Evolutionary conservation across 768 basidiomycete genomes (phyloP).

Genomic region (Serendipita indica): DNA sequence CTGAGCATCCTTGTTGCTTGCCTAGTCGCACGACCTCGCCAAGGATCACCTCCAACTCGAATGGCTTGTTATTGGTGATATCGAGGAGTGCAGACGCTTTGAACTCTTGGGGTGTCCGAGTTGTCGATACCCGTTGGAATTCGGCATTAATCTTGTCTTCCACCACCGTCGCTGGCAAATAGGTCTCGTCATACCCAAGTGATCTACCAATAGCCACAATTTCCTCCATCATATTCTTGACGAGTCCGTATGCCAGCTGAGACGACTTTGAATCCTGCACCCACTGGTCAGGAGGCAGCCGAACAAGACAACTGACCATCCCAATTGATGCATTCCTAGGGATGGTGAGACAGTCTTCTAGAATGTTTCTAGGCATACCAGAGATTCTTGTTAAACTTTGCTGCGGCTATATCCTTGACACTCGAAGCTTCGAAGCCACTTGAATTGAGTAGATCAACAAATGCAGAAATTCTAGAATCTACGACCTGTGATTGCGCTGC

Average conservation of each 20-base stretch:
- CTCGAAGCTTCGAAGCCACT: not conserved
- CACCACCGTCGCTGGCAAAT: not conserved
- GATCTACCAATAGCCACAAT: not conserved
- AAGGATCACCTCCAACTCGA: conserved; percentile 1
- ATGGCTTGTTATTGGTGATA: not conserved
- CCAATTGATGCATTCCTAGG: not conserved
- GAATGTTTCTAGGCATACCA: not conserved
- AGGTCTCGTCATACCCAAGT: not conserved
- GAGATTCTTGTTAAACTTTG: not conserved
- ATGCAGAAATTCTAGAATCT: not conserved
- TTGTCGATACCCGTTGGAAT: not conserved
- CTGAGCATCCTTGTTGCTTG: not conserved
- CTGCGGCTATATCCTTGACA: not conserved
- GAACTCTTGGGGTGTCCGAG: not conserved
- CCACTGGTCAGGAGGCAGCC: not conserved
- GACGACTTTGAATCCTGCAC: not conserved
- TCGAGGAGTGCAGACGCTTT: not conserved
- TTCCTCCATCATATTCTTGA: not conserved
- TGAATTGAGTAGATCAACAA: not conserved
- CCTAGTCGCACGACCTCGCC: not conserved
- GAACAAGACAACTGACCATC: not conserved
- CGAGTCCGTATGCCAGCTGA: not conserved
- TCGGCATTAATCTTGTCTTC: not conserved
- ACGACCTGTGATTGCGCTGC: not conserved
- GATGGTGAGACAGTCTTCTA: not conserved